Percentiles rank a stretch among this genome's conserved stretches.
Evolutionary conservation across 805 yeast species (phyloP).

Genomic region (Cyberlindnera euphorbiiphila): DNA sequence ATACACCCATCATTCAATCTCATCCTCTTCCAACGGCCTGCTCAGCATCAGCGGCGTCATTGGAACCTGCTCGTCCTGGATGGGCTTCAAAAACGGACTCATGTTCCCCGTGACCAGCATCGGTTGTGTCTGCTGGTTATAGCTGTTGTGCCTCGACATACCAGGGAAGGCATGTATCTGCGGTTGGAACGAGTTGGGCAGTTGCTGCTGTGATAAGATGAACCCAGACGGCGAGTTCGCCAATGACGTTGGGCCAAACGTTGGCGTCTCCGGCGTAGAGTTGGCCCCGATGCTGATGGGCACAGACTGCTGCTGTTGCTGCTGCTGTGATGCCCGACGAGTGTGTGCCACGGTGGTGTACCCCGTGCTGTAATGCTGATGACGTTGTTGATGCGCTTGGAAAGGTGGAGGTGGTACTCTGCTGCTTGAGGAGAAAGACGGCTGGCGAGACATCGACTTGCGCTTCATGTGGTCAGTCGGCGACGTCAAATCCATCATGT

Average conservation of each 20-base stretch:
- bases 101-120: constrained; percentile 11
- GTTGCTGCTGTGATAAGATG: constrained; percentile 18
- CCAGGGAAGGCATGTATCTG: constrained; percentile 18
- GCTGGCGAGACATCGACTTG: constrained; percentile 16
- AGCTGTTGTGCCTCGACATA: constrained; percentile 13
- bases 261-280: constrained; percentile 22
- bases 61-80: constrained; percentile 18
- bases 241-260: constrained; percentile 24
- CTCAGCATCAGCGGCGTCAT: constrained; percentile 27
- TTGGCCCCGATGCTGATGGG: neutral
- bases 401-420: constrained; percentile 10
- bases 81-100: constrained; percentile 25
- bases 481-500: constrained; percentile 6
- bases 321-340: constrained; percentile 12
- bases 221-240: constrained; percentile 24
- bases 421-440: constrained; percentile 19
- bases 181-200: constrained; percentile 20
- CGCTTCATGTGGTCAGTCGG: constrained; percentile 11
- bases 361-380: constrained; percentile 15
- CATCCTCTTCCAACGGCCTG: constrained; percentile 2
- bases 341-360: constrained; percentile 9
- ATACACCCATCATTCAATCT: neutral
- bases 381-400: constrained; percentile 22
- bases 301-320: constrained; percentile 16
- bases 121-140: too few relatives aligned